A percentile compares a stretch with the other conserved stretches of the same genome.
These are phyloP conservation scores for Priceomyces castillae DNA, from an alignment of 805 yeast species.

Conservation along the genomic window DNA sequence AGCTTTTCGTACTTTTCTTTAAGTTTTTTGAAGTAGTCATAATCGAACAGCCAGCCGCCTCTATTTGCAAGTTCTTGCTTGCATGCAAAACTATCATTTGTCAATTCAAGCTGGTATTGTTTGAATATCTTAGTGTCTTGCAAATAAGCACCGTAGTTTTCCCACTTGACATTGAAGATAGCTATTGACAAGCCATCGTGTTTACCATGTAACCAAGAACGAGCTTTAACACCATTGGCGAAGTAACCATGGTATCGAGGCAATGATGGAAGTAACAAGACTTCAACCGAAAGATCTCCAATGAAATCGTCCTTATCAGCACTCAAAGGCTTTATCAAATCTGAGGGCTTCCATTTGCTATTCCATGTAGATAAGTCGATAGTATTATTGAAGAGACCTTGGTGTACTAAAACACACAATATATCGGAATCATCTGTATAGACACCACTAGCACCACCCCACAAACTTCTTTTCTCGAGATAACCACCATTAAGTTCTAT, in stretches of 20 bases:
- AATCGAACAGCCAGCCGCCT: slow-evolving; percentile 34
- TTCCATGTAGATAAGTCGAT: slow-evolving; percentile 34
- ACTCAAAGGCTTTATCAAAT: slow-evolving; percentile 23
- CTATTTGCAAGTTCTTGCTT: slow-evolving; percentile 19
- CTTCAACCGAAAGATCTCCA: slow-evolving; percentile 55
- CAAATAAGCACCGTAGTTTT: slow-evolving; percentile 24
- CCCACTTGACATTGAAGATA: slow-evolving; percentile 56
- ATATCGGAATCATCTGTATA: slow-evolving; percentile 94
- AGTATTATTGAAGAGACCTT: slow-evolving; percentile 55
- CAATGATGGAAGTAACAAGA: slow-evolving; percentile 67
- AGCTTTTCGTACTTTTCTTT: slow-evolving; percentile 20
- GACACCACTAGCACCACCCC: slow-evolving; percentile 82
- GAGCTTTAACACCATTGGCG: slow-evolving; percentile 67
- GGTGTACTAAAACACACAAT: slow-evolving; percentile 68
- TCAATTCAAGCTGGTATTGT: slow-evolving; percentile 23
- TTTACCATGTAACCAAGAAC: slow-evolving; percentile 59
- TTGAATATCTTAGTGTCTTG: slow-evolving; percentile 30
- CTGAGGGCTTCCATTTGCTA: slow-evolving; percentile 23
- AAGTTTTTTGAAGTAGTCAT: slow-evolving; percentile 24
- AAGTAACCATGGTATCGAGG: slow-evolving; percentile 61
- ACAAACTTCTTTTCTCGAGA: slow-evolving; percentile 45
- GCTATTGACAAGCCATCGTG: slow-evolving; percentile 83
- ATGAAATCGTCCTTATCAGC: slow-evolving; percentile 20
- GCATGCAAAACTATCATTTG: slow-evolving; percentile 19
- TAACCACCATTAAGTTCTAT: slow-evolving; percentile 37